These are phyloP conservation scores for Microsporum ferrugineum DNA, from an alignment of 2,329 filamentous ascomycete genomes.

Conservation along the genomic window DNA sequence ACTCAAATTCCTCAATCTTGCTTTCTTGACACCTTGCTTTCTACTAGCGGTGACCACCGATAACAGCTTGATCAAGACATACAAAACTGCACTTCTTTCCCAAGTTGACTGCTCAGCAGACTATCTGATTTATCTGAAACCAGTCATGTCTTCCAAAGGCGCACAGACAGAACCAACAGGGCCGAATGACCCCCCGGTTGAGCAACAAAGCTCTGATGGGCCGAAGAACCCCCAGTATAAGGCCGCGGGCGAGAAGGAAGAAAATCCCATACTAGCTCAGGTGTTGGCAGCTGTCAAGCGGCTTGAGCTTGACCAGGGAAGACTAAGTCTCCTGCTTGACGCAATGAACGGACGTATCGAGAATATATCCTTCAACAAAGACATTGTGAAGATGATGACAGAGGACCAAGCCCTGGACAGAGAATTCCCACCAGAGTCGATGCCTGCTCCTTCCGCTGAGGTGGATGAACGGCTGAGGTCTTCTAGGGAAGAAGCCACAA, in stretches of 20 bases:
- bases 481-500: neutral
- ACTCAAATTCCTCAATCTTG: neutral
- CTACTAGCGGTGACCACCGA: neutral
- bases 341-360: slow-evolving; percentile 1
- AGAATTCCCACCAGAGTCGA: neutral
- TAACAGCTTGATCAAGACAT: neutral
- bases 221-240: neutral
- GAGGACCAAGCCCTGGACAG: neutral
- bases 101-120: neutral
- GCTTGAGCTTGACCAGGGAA: slow-evolving; percentile 9
- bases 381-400: slow-evolving; percentile 2
- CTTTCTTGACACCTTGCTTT: neutral
- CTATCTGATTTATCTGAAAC: neutral
- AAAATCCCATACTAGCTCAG: neutral
- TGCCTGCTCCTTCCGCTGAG: neutral
- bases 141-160: neutral
- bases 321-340: slow-evolving; percentile 2
- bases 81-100: neutral
- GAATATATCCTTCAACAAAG: slow-evolving; percentile 1
- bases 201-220: neutral
- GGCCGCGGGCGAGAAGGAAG: neutral
- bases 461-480: neutral
- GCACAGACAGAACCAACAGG: neutral
- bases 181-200: neutral
- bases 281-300: slow-evolving; percentile 9